A percentile compares a stretch with the other conserved stretches of the same genome.
Evolutionary conservation across 2,329 filamentous ascomycete species (phyloP).

Genomic region (Gaeumannomyces tritici): DNA sequence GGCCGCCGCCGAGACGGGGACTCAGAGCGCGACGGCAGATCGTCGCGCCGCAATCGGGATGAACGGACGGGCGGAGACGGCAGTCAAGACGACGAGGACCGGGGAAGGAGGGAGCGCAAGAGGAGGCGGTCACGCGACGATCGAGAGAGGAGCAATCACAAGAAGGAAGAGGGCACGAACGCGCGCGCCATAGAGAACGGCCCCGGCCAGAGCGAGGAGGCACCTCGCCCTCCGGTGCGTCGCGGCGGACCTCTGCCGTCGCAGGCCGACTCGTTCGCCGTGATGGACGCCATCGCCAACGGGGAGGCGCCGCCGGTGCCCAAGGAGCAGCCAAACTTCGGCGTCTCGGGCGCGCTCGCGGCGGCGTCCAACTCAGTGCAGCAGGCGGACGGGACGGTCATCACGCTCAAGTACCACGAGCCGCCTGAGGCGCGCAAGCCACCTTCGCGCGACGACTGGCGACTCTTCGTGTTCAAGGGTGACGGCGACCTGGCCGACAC

Average conservation of each 20-base stretch:
- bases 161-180: not conserved
- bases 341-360: constrained; percentile 69
- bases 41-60: not conserved
- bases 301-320: constrained; percentile 28
- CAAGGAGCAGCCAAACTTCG: constrained; percentile 85
- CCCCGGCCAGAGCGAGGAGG: not conserved
- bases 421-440: constrained; percentile 88
- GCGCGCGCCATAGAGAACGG: not conserved
- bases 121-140: constrained; percentile 3
- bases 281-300: constrained; percentile 31
- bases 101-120: constrained; percentile 1
- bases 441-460: constrained; percentile 68
- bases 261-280: constrained; percentile 49
- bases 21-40: not conserved
- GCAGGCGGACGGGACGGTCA: constrained; percentile 61
- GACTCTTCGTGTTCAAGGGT: constrained; percentile 87
- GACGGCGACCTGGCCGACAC: constrained; percentile 65
- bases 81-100: not conserved
- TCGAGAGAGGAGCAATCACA: not conserved
- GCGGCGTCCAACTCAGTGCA: constrained; percentile 73
- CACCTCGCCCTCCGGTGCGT: constrained; percentile 11
- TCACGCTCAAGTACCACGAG: constrained; percentile 93
- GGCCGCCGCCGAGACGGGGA: not conserved
- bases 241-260: constrained; percentile 46
- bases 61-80: not conserved